Conservation (phyloP, 257 asterid genomes). For the Ilex aquifolium region DNA sequence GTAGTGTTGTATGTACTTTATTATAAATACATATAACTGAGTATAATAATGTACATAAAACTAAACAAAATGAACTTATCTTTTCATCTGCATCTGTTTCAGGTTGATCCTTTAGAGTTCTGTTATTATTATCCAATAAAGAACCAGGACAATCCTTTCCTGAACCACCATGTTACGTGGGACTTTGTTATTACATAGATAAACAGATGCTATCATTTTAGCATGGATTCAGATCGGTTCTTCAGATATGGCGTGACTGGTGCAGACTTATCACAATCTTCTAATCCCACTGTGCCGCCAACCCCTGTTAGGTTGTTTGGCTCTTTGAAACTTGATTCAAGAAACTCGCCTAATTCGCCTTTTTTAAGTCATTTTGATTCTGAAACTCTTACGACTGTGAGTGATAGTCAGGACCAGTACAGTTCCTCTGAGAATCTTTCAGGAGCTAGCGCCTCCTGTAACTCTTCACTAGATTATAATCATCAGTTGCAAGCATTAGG, state of each 20-base stretch:
- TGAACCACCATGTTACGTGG: no score
- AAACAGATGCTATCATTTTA: conserved; percentile 17
- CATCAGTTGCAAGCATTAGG: conserved; percentile 17
- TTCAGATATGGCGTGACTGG: conserved; percentile 24
- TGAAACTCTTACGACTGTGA: conserved; percentile 27
- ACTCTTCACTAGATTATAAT: conserved; percentile 47
- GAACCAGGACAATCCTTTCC: no score
- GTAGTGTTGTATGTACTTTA: no score
- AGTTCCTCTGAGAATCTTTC: conserved; percentile 52
- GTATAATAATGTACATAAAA: no score
- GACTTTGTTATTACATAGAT: conserved; percentile 3
- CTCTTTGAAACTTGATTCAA: conserved; percentile 47
- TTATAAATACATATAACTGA: no score
- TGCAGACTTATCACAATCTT: conserved; percentile 23
- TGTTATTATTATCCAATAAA: no score
- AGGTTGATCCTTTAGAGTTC: no score
- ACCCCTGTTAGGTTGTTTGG: conserved; percentile 39
- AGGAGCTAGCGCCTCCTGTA: conserved; percentile 28
- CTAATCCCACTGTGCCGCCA: conserved; percentile 42
- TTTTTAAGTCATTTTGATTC: conserved; percentile 49
- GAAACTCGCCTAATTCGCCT: conserved; percentile 74
- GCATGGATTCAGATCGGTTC: conserved; percentile 32
- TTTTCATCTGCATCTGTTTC: no score
- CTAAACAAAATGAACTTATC: no score
- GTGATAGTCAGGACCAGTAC: conserved; percentile 52